Percentiles rank a stretch among this genome's conserved stretches.
These are phyloP conservation scores for Zoysia japonica DNA, from an alignment of 176 grass and related monocot species.

Conservation along the genomic window DNA sequence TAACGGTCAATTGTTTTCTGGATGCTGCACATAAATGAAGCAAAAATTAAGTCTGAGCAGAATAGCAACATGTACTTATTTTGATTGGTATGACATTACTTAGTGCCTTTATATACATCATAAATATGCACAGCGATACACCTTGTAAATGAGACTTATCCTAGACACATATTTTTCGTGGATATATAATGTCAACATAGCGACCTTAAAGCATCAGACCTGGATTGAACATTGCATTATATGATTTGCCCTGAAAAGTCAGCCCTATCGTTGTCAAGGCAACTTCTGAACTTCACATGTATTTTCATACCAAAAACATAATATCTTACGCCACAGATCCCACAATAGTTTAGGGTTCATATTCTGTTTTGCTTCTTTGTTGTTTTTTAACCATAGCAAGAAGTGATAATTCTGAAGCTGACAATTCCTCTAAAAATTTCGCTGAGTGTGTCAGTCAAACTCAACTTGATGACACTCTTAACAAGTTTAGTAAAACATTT, in stretches of 20 bases:
- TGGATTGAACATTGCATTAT: neutral
- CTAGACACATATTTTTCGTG: neutral
- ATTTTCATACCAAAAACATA: too few species aligned
- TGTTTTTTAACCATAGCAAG: too few species aligned
- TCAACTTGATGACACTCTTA: too few species aligned
- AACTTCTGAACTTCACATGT: too few species aligned
- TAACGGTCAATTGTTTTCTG: constrained; percentile 66
- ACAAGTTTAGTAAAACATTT: too few species aligned
- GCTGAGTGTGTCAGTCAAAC: too few species aligned
- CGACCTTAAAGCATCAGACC: constrained; percentile 8
- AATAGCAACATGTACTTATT: neutral
- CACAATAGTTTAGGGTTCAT: too few species aligned
- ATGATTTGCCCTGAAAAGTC: neutral
- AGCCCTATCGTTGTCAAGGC: neutral
- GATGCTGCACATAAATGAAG: constrained; percentile 40
- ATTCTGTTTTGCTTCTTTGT: too few species aligned
- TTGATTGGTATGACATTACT: neutral
- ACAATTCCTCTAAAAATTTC: too few species aligned
- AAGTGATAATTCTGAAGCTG: too few species aligned
- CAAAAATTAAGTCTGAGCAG: constrained; percentile 16
- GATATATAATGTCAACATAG: neutral
- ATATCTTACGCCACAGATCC: too few species aligned
- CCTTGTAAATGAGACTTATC: neutral
- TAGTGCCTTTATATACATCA: neutral
- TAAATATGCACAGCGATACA: neutral